phyloP scores from a whole-genome alignment of 805 yeast species.

The Pichia insulana region DNA sequence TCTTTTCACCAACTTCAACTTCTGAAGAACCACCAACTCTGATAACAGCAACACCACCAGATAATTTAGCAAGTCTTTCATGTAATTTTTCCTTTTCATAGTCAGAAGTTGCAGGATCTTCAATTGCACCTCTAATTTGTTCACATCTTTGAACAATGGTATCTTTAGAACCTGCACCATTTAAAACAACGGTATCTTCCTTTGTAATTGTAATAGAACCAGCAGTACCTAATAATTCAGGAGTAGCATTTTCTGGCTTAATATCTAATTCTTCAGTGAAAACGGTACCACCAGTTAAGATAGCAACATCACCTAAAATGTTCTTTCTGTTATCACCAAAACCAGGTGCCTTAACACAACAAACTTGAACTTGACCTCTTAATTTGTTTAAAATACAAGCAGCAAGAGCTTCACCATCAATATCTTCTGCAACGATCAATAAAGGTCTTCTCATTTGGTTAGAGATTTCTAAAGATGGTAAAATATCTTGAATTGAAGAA shows the following conservation, averaged over 20 bases:
- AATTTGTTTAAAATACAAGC: constrained; percentile 95
- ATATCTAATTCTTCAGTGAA: constrained; percentile 90
- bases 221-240: constrained; percentile 83
- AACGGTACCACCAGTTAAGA: constrained; percentile 87
- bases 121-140: constrained; percentile 79
- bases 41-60: constrained; percentile 97
- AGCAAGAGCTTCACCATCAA: constrained; percentile 97
- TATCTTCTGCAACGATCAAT: constrained; percentile 87
- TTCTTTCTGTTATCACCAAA: constrained; percentile 98
- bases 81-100: constrained; percentile 96
- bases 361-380: constrained; percentile 96
- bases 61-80: constrained; percentile 93
- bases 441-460: constrained; percentile 91
- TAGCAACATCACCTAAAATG: constrained; percentile 91
- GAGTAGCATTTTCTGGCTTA: constrained; percentile 90
- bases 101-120: constrained; percentile 67
- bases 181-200: constrained; percentile 89
- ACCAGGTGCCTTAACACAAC: constrained; percentile 98
- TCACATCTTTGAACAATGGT: constrained; percentile 80
- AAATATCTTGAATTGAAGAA: constrained; percentile 78
- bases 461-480: constrained; percentile 89
- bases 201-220: constrained; percentile 89
- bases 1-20: constrained; percentile 98
- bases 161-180: constrained; percentile 86
- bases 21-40: constrained; percentile 97